A percentile compares a stretch with the other conserved stretches of the same genome.
These are phyloP conservation scores for Diddensiella transvaalensis DNA, from an alignment of 805 yeast genomes.

Conservation along the genomic window DNA sequence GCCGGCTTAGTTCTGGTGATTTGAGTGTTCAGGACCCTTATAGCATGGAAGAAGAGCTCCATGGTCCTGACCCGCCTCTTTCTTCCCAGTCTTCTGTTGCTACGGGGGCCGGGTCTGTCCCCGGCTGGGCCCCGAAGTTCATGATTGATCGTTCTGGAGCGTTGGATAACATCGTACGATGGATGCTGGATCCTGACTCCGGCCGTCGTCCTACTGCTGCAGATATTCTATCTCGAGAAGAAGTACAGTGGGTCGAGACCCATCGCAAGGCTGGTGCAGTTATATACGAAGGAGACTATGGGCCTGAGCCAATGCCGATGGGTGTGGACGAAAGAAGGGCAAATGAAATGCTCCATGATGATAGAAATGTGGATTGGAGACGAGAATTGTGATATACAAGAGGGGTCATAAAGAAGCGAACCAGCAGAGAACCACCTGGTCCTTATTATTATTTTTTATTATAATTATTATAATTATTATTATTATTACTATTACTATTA, in stretches of 20 bases:
- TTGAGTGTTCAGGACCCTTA: constrained; percentile 32
- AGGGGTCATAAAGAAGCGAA: too few relatives aligned
- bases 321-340: constrained; percentile 29
- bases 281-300: constrained; percentile 92
- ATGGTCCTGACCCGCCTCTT: constrained; percentile 3
- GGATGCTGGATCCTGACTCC: constrained; percentile 89
- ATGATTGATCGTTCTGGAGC: constrained; percentile 67
- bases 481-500: too few relatives aligned
- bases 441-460: too few relatives aligned
- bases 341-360: constrained; percentile 4
- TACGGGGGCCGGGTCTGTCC: too few relatives aligned
- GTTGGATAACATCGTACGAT: constrained; percentile 73
- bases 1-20: constrained; percentile 67
- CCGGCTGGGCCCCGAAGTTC: constrained; percentile 85
- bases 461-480: too few relatives aligned
- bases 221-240: constrained; percentile 64
- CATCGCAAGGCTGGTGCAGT: constrained; percentile 90
- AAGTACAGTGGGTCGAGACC: constrained; percentile 71
- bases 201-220: constrained; percentile 74
- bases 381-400: constrained; percentile 7
- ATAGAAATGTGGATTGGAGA: constrained; percentile 8
- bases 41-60: background rate
- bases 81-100: background rate
- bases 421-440: too few relatives aligned
- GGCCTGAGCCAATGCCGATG: constrained; percentile 58